Base-by-base conservation (phyloP, 1,139 yeast species). In the Blastobotrys buckinghamii region DNA sequence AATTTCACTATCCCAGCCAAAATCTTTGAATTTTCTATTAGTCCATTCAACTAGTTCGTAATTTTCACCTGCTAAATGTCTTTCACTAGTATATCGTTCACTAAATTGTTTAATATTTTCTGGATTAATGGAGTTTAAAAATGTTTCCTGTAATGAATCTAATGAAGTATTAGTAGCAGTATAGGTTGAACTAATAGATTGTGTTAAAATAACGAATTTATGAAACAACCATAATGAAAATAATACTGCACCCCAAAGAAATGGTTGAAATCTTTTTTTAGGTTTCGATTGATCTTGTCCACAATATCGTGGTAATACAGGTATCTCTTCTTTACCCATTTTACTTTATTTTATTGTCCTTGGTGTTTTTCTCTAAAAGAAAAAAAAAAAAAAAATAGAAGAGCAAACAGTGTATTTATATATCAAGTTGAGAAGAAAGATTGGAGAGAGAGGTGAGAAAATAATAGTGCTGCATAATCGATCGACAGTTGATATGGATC, bases 61-160 rank as follows among this genome's bases (percentile, higher is more conserved):
- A 60, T 81, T 82, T 37, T 82, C 77, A 9, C 95, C 95, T 1
- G 92, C 88, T 51, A 85, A 70, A 62, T 85, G 95, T 1, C 85
- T 77, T 45, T 75, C 78, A 13, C 73, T 60, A 4, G 88, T 79
- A 59, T 81, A 84, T 48, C 60, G 59, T 20, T 60, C 39, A 42
- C 61, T 57, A 61, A 62, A 62, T 16, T 59, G 55, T 12, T 67
- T 51, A 40, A 67, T 53, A 15, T 56, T 52, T 12, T 52, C 47
- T 1, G 62, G 52, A 26, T 63, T 59, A 7, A 68, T 54, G 6
- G 62, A 53, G 8, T 57, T 53, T 40, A 67, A 54, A 36, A 68
- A 42, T 6, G 32, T 29, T 29, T 29, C 32, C 9, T 29, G 32
- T 6, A 29, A 5, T 6, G 4, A 13, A 6, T 29, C 32, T 12